Conservation (phyloP, 2,329 filamentous ascomycete species). For the Scortechinia acanthostroma region DNA sequence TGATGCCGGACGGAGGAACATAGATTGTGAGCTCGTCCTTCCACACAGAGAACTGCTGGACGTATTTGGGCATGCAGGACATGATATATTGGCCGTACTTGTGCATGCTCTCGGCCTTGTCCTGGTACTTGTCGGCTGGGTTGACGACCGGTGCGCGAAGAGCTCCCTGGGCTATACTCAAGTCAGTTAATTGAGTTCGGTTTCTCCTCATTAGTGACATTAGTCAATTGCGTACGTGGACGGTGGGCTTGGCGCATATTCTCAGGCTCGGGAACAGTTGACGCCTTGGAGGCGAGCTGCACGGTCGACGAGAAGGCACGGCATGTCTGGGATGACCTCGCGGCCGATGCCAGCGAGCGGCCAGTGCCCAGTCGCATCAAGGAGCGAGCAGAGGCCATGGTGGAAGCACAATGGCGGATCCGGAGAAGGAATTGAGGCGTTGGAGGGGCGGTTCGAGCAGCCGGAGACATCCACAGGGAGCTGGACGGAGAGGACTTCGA, state of each 20-base stretch:
- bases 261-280: not conserved
- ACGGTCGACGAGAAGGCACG: not conserved
- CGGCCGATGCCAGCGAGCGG: not conserved
- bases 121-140: slow-evolving; percentile 84
- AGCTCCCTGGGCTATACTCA: slow-evolving; percentile 54
- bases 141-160: slow-evolving; percentile 79
- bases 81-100: slow-evolving; percentile 94
- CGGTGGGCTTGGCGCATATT: not conserved
- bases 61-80: slow-evolving; percentile 92
- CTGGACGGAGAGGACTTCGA: too few relatives aligned
- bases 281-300: not conserved
- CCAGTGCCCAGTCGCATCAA: slow-evolving; percentile 2
- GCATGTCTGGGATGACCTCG: not conserved
- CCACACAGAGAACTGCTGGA: slow-evolving; percentile 99
- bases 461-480: too few relatives aligned
- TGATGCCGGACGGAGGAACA: slow-evolving; percentile 78
- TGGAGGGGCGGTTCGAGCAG: not conserved
- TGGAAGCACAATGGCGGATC: not conserved
- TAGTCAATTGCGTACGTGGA: not conserved
- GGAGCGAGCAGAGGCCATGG: slow-evolving; percentile 1
- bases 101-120: slow-evolving; percentile 82
- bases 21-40: slow-evolving; percentile 97
- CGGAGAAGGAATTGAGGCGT: not conserved
- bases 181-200: slow-evolving; percentile 48
- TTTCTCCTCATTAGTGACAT: slow-evolving; percentile 29